Evolutionary conservation across 2,329 filamentous ascomycete genomes (phyloP), one percentile per base, ranked within the genome.

Genomic region (Ambrosiella xylebori): DNA sequence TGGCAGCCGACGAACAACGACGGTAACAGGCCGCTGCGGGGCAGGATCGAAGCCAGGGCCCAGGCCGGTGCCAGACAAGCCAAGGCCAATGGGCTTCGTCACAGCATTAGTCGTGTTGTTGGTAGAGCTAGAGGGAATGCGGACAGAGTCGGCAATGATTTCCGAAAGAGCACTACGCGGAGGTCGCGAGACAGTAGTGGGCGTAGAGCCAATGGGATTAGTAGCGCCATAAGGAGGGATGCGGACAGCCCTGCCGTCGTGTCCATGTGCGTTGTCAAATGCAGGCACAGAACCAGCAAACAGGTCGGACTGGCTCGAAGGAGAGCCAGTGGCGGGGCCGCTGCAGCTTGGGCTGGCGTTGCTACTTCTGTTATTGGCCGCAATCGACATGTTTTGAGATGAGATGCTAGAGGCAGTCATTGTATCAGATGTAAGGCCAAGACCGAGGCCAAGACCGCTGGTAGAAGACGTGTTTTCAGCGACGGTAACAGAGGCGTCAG

Each of bases 11-110:
- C 59, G 59, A 9, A 60, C 37, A 41, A 37, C 17, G 15, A 60
- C 51, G 36, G 19, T 50, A 27, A 60, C 59, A 2, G 59, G 59
- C 9, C 59, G 59, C 55, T 60, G 59, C 9, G 59, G 59, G 13
- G 59, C 59, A 52, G 59, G 59, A 56, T 60, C 55, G 40, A 60
- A 60, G n/a, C 19, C 44, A 37, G 56, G 51, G 12, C 45, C 56
- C 37, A 54, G 38, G 19, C 37, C 37, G n/a, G 35, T 54, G 15
- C 15, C 37, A 41, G 49, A 27, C 7, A 51, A 19, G 13, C 52
- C 52, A 9, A 54, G 36, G 15, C 39, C 39, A 27, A 54, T 39
- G 12, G 52, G 17, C 52, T 54, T 54, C 5, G 13, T n/a, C 15
- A 54, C n/a, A 6, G 49, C 37, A 17, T 37, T 17, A 17, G 45